phyloP scores from a whole-genome alignment of 345 rosid species.

The Psidium friedrichsthalianum region DNA sequence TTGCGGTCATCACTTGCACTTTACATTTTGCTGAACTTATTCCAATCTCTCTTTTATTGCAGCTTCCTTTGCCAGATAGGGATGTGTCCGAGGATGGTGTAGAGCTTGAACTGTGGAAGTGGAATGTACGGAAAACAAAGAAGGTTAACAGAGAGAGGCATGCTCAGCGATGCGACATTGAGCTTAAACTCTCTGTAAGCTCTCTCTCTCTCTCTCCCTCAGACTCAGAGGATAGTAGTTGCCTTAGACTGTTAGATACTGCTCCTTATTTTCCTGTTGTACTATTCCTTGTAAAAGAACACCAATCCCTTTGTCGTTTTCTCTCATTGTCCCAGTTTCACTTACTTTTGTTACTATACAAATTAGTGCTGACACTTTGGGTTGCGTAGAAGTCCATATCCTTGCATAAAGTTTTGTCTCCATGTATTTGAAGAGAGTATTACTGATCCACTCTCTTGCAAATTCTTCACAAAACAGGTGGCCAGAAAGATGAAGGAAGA shows the following conservation, averaged over 20 bases:
- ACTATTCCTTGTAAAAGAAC: background rate
- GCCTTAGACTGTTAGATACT: background rate
- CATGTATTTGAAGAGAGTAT: background rate
- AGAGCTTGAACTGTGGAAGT: constrained; percentile 65
- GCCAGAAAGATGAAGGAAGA: constrained; percentile 88
- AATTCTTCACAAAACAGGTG: constrained; percentile 40
- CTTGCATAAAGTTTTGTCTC: background rate
- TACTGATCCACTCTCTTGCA: background rate
- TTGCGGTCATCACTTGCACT: background rate
- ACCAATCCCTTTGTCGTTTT: background rate
- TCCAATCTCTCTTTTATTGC: background rate
- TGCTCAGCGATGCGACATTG: constrained; percentile 83
- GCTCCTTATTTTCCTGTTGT: background rate
- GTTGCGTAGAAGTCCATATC: background rate
- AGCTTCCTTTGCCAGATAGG: constrained; percentile 70
- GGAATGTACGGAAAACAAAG: constrained; percentile 61
- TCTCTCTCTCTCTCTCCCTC: background rate
- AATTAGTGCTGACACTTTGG: background rate
- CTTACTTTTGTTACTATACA: background rate
- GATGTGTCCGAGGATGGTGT: constrained; percentile 51
- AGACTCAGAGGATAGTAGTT: background rate
- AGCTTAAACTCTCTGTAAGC: constrained; percentile 93
- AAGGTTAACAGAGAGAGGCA: constrained; percentile 88
- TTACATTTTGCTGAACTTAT: background rate
- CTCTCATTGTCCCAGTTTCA: background rate